Percentiles rank a stretch among this genome's conserved stretches.
Conservation (phyloP, 306 rosid genomes). For the Gillenia trifoliata region DNA sequence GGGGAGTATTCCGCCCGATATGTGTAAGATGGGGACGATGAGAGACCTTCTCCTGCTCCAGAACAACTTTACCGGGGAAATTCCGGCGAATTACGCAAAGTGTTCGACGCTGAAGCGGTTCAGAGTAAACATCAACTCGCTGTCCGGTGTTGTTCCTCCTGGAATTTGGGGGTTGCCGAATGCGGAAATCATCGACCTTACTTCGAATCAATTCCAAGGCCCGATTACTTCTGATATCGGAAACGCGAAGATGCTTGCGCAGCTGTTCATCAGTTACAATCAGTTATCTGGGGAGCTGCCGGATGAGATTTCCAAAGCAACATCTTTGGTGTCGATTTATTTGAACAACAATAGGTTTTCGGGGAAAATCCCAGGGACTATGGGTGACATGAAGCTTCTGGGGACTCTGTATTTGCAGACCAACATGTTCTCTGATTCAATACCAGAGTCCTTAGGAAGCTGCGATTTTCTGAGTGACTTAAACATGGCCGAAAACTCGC, state of each 20-base stretch:
- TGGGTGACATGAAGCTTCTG: constrained; percentile 58
- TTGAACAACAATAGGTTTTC: constrained; percentile 54
- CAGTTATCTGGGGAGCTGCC: constrained; percentile 65
- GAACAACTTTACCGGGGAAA: constrained; percentile 76
- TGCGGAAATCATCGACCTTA: constrained; percentile 48
- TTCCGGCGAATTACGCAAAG: constrained; percentile 51
- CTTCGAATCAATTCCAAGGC: constrained; percentile 52
- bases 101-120: constrained; percentile 51
- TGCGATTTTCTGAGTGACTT: constrained; percentile 45
- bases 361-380: constrained; percentile 45
- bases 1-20: constrained; percentile 77
- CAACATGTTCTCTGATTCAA: constrained; percentile 51
- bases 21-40: constrained; percentile 74
- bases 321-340: constrained; percentile 40
- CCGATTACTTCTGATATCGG: constrained; percentile 46
- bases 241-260: constrained; percentile 45
- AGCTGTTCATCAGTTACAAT: constrained; percentile 37
- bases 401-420: constrained; percentile 45
- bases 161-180: constrained; percentile 79
- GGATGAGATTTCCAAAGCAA: constrained; percentile 44
- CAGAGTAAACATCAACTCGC: constrained; percentile 68
- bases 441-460: constrained; percentile 59
- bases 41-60: constrained; percentile 39
- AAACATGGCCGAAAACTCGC: constrained; percentile 51
- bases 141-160: constrained; percentile 59